Conservation (phyloP, 306 rosid species). For the Lithocarpus polystachyus region DNA sequence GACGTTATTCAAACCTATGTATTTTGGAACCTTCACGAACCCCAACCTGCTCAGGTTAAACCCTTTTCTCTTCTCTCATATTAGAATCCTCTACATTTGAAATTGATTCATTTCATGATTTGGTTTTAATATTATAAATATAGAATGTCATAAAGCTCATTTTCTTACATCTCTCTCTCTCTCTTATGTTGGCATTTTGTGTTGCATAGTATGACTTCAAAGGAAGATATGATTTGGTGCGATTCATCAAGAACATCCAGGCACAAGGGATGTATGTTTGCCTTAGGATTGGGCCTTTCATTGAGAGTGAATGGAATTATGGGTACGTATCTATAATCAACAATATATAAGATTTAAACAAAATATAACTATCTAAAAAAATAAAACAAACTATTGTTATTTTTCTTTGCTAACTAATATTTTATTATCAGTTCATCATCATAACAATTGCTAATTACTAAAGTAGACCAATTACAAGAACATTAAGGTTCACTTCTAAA, state of each 20-base stretch:
- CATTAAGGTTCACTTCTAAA: too few species aligned
- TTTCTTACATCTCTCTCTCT: background rate
- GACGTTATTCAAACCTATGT: constrained; percentile 91
- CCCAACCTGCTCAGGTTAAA: constrained; percentile 49
- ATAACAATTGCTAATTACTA: too few species aligned
- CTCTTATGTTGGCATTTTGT: background rate
- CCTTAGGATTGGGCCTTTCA: constrained; percentile 91
- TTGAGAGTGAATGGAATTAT: constrained; percentile 82
- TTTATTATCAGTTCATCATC: too few species aligned
- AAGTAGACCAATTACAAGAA: too few species aligned
- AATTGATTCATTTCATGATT: too few species aligned
- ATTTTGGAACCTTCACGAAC: constrained; percentile 91
- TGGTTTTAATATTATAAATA: too few species aligned
- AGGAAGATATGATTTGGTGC: constrained; percentile 62
- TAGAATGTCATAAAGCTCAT: too few species aligned
- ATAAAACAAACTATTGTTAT: too few species aligned
- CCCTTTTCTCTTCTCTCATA: background rate
- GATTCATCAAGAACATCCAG: constrained; percentile 65
- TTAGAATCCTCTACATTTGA: too few species aligned
- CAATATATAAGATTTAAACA: too few species aligned
- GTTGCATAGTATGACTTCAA: constrained; percentile 59
- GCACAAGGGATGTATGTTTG: constrained; percentile 68
- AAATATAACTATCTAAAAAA: too few species aligned
- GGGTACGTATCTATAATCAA: constrained; percentile 44
- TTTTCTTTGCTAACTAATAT: too few species aligned